phyloP scores from a whole-genome alignment of 805 yeast species.

The Saccharomycopsis capsularis region DNA sequence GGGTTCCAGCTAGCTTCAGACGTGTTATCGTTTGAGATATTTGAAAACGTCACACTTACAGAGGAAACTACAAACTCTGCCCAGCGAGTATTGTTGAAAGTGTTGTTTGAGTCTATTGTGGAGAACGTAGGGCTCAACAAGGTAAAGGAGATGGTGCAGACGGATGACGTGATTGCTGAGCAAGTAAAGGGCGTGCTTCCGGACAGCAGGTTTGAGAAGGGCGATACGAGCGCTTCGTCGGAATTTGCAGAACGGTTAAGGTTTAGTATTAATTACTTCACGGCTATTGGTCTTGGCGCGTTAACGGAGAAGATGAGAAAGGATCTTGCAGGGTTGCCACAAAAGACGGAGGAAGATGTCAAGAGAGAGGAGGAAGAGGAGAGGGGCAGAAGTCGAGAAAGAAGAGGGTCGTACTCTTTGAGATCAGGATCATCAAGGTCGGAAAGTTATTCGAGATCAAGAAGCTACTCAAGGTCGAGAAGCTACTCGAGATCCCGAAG shows the following conservation, averaged over 20 bases:
- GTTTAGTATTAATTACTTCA: constrained; percentile 83
- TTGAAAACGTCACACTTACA: constrained; percentile 44
- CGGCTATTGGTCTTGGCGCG: constrained; percentile 84
- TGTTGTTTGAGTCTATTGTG: constrained; percentile 69
- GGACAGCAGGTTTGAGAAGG: constrained; percentile 19
- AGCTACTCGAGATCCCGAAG: not conserved
- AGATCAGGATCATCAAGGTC: not conserved
- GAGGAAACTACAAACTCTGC: constrained; percentile 76
- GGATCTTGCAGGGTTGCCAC: constrained; percentile 27
- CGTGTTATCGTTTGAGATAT: constrained; percentile 54
- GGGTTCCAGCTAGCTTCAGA: constrained; percentile 77
- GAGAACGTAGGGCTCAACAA: constrained; percentile 62
- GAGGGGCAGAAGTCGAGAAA: not conserved
- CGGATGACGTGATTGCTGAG: constrained; percentile 32
- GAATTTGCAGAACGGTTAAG: constrained; percentile 47
- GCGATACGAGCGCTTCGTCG: constrained; percentile 23
- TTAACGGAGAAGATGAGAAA: constrained; percentile 79
- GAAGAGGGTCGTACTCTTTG: not conserved
- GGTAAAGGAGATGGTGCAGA: constrained; percentile 45
- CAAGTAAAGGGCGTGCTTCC: constrained; percentile 64
- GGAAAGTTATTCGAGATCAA: not conserved
- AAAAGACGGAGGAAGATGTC: not conserved
- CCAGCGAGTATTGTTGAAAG: constrained; percentile 70
- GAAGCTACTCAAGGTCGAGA: not conserved
- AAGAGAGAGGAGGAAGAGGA: not conserved